Percentiles rank a stretch among this genome's conserved stretches.
Evolutionary conservation across 495 filamentous ascomycete genomes (phyloP).

Genomic region (Stereocaulon alpinum): DNA sequence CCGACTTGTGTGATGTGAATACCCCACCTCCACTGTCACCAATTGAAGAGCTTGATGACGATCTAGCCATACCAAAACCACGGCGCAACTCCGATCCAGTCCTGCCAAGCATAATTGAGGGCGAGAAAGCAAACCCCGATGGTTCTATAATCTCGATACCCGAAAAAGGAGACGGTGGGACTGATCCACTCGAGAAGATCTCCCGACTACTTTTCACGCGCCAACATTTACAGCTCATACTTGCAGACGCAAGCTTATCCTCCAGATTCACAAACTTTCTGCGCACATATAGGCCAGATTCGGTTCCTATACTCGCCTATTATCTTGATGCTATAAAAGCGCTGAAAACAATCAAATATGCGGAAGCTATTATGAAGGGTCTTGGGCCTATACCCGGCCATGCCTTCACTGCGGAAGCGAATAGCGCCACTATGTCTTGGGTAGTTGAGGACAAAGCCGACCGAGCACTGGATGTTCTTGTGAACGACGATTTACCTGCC

Average conservation of each 20-base stretch:
- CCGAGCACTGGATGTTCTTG: slow-evolving; percentile 48
- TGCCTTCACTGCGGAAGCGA: slow-evolving; percentile 34
- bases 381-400: slow-evolving; percentile 38
- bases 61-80: neutral
- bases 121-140: neutral
- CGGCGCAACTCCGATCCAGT: neutral
- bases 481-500: slow-evolving; percentile 56
- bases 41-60: slow-evolving; percentile 19
- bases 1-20: slow-evolving; percentile 2
- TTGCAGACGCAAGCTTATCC: slow-evolving; percentile 58
- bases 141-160: neutral
- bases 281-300: slow-evolving; percentile 60
- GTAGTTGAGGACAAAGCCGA: slow-evolving; percentile 48
- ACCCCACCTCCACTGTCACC: slow-evolving; percentile 16
- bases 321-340: slow-evolving; percentile 60
- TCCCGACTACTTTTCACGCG: slow-evolving; percentile 54
- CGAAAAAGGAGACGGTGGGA: neutral
- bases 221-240: slow-evolving; percentile 49
- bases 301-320: slow-evolving; percentile 51
- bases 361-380: slow-evolving; percentile 50
- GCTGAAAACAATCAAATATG: slow-evolving; percentile 59
- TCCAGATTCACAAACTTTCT: slow-evolving; percentile 54
- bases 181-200: slow-evolving; percentile 36
- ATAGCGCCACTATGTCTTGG: slow-evolving; percentile 39
- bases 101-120: neutral